Base-by-base conservation (phyloP, 257 asterid genomes). In the Petunia secreta region DNA sequence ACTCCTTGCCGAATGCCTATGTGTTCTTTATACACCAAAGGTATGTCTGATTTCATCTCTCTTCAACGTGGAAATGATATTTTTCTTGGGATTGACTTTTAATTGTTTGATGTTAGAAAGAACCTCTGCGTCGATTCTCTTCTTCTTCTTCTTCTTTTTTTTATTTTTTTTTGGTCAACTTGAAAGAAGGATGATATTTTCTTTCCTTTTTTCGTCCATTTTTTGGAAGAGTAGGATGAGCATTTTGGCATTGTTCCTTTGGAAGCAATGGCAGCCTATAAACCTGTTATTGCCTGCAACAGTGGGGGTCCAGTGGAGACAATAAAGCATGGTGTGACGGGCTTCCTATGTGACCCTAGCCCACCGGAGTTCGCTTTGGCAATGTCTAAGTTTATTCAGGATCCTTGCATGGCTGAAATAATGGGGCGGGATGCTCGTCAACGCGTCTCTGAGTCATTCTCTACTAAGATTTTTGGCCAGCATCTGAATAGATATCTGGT, bases 271-370 rank as follows among this genome's bases (percentile, higher is more conserved):
- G 98, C 98, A 54, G 93, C 98, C 4, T 78, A 88, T 80, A 96
- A 96, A 83, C 99, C 99, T 0, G 98, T 96, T 39, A 89, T 94
- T 40, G 98, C 98, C 4, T 94, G 99, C 87, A 89, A 94, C 80
- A 94, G 98, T 74, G 98, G 98, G 43, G 98, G 98, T 16, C 98
- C 99, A 2, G 93, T 94, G 8, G 99, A 96, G 95, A 85, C 97
- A 0, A 78, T 96, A 68, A 91, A 85, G 75, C 82, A 87, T 3
- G 97, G 94, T 8, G 88, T 86, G 63, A 93, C 99, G 0, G 99
- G 98, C 64, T 93, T 85, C 87, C 97, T 95, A 5, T 92, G 97
- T 81, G 91, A 92, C 16, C 94, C 99, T 66, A 87, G 37, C 79
- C 95, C 98, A 1, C 79, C 44, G 58, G 97, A 89, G 57, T 95